phyloP scores from a whole-genome alignment of 108 stramenopile genomes.

The Chaetoceros tenuissimus region DNA sequence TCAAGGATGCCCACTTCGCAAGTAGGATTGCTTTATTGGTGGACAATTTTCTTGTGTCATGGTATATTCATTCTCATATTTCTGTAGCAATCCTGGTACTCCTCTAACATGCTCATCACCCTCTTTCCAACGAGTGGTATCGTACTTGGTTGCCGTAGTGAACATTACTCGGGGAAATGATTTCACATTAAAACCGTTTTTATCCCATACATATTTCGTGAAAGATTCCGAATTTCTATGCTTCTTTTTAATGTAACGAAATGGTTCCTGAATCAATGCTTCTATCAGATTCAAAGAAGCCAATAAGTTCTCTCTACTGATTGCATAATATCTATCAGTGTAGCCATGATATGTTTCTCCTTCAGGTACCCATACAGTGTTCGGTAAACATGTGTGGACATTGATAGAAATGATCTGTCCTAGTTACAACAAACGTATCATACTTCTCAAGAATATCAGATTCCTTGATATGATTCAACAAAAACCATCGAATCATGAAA shows the following conservation, averaged over 20 bases:
- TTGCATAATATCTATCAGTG: conserved; percentile 28
- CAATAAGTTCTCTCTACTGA: conserved; percentile 9
- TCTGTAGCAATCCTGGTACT: conserved; percentile 8
- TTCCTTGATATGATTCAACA: conserved; percentile 9
- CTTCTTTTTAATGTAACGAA: not conserved
- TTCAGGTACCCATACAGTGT: conserved; percentile 21
- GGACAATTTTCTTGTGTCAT: too few species aligned
- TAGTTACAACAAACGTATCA: conserved; percentile 37
- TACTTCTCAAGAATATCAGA: conserved; percentile 12
- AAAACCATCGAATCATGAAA: conserved; percentile 34
- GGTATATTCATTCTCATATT: conserved; percentile 19
- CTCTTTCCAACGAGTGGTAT: conserved; percentile 20
- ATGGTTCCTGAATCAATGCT: conserved; percentile 8
- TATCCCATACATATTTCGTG: conserved; percentile 11
- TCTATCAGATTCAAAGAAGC: conserved; percentile 24
- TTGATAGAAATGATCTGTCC: conserved; percentile 39
- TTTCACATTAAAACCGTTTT: conserved; percentile 9
- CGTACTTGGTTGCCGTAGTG: conserved; percentile 15
- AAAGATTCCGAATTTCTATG: conserved; percentile 19
- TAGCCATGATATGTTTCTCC: conserved; percentile 29
- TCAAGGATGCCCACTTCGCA: too few species aligned
- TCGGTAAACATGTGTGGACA: conserved; percentile 20
- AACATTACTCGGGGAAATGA: conserved; percentile 26
- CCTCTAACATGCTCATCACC: conserved; percentile 3
- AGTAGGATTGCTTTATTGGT: too few species aligned